phyloP scores from a whole-genome alignment of 2,329 filamentous ascomycete species.

The Magnaporthiopsis rhizophila region DNA sequence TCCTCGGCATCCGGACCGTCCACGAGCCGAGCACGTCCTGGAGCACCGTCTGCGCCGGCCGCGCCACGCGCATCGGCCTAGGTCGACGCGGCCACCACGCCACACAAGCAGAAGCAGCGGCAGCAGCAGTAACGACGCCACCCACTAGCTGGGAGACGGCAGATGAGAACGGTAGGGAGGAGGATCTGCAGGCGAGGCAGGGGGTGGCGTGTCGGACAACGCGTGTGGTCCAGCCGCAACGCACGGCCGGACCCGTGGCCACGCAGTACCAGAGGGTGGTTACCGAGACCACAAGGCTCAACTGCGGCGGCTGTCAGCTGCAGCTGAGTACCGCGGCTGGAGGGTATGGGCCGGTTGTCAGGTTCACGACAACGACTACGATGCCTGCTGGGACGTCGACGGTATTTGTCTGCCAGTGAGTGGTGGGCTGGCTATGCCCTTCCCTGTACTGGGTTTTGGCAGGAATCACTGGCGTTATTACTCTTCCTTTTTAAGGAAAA shows the following conservation, averaged over 20 bases:
- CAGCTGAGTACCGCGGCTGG: conserved; percentile 16
- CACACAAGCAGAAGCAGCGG: neutral
- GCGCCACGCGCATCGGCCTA: neutral
- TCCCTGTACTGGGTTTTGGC: too few species aligned
- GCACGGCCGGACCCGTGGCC: conserved; percentile 15
- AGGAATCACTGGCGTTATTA: too few species aligned
- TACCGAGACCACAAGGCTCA: conserved; percentile 14
- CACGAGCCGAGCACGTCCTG: conserved; percentile 3
- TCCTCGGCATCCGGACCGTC: neutral
- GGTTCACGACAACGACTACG: conserved; percentile 17
- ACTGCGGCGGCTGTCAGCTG: conserved; percentile 17
- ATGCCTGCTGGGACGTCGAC: conserved; percentile 15
- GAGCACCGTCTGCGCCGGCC: conserved; percentile 6
- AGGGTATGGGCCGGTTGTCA: conserved; percentile 16
- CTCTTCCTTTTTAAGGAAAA: too few species aligned
- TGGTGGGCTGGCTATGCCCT: too few species aligned
- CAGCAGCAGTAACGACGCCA: neutral
- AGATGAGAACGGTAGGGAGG: conserved; percentile 13
- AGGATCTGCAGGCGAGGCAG: conserved; percentile 10
- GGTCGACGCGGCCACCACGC: neutral
- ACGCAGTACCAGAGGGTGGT: conserved; percentile 15
- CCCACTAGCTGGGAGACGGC: too few species aligned
- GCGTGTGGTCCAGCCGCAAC: conserved; percentile 13
- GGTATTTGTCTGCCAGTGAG: conserved; percentile 15
- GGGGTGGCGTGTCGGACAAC: conserved; percentile 16